phyloP scores from a whole-genome alignment of 2,329 filamentous ascomycete species.

The Aureobasidium sp. region DNA sequence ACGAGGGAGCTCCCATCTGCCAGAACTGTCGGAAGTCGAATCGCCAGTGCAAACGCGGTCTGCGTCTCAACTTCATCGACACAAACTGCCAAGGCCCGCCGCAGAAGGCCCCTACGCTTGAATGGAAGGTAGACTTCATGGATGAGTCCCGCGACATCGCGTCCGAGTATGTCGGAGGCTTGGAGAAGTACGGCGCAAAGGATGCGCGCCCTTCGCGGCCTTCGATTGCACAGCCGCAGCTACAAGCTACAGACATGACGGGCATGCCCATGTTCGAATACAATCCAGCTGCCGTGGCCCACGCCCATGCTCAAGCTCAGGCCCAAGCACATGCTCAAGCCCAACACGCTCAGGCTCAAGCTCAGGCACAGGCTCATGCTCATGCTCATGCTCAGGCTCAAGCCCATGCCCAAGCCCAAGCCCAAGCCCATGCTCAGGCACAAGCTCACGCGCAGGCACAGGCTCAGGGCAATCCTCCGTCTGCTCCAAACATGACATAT shows the following conservation, averaged over 20 bases:
- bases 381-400: neutral
- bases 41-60: slow-evolving; percentile 74
- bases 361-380: slow-evolving; percentile 23
- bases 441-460: slow-evolving; percentile 6
- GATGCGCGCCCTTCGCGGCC: slow-evolving; percentile 18
- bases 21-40: slow-evolving; percentile 86
- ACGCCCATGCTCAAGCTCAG: slow-evolving; percentile 11
- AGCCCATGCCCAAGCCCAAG: slow-evolving; percentile 7
- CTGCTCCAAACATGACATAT: slow-evolving; percentile 31
- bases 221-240: slow-evolving; percentile 19
- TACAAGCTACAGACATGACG: neutral
- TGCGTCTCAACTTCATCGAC: slow-evolving; percentile 88
- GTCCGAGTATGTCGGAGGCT: slow-evolving; percentile 78
- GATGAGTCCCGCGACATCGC: slow-evolving; percentile 89
- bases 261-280: slow-evolving; percentile 9
- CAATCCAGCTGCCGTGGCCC: slow-evolving; percentile 6
- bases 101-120: slow-evolving; percentile 51
- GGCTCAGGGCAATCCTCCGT: slow-evolving; percentile 20
- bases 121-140: slow-evolving; percentile 70
- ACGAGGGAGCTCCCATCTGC: slow-evolving; percentile 61
- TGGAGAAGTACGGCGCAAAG: slow-evolving; percentile 61
- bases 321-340: slow-evolving; percentile 13
- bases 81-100: slow-evolving; percentile 65
- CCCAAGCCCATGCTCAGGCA: neutral
- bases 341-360: slow-evolving; percentile 16